These are phyloP conservation scores for Eucalyptus viminalis DNA, from an alignment of 345 rosid genomes.

Conservation along the genomic window DNA sequence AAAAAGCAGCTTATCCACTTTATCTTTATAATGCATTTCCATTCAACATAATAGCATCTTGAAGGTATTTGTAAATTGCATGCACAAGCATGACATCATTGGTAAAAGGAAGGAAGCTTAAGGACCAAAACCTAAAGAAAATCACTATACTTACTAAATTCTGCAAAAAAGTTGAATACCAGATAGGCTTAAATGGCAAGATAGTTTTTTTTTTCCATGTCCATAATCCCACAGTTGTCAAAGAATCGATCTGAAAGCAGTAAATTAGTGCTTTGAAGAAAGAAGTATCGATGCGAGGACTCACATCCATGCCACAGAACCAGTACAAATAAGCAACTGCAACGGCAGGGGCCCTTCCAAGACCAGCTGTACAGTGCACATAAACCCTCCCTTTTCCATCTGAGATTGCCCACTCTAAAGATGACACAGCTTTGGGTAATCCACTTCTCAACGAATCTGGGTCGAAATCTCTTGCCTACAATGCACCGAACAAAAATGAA, in stretches of 20 bases:
- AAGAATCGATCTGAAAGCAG: background rate
- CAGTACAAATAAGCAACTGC: slow-evolving; percentile 84
- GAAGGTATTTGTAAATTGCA: background rate
- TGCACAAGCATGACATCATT: background rate
- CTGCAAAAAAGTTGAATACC: background rate
- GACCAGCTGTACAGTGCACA: slow-evolving; percentile 89
- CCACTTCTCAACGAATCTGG: slow-evolving; percentile 72
- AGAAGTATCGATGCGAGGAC: background rate
- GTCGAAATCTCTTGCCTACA: slow-evolving; percentile 77
- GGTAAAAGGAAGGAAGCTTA: background rate
- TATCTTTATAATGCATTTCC: background rate
- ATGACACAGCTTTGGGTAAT: slow-evolving; percentile 76
- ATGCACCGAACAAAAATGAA: background rate
- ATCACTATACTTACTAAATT: background rate
- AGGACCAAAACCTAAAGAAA: background rate
- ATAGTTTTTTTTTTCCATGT: background rate
- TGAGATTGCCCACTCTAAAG: slow-evolving; percentile 72
- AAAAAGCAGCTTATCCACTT: background rate
- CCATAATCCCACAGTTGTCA: background rate
- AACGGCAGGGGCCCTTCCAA: slow-evolving; percentile 94
- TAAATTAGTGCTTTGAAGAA: background rate
- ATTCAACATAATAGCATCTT: background rate
- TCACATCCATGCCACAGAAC: slow-evolving; percentile 67
- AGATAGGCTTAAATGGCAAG: background rate
- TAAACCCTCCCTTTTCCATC: slow-evolving; percentile 77